These are phyloP conservation scores for Lipomyces japonicus DNA, from an alignment of 805 yeast species.

Conservation along the genomic window DNA sequence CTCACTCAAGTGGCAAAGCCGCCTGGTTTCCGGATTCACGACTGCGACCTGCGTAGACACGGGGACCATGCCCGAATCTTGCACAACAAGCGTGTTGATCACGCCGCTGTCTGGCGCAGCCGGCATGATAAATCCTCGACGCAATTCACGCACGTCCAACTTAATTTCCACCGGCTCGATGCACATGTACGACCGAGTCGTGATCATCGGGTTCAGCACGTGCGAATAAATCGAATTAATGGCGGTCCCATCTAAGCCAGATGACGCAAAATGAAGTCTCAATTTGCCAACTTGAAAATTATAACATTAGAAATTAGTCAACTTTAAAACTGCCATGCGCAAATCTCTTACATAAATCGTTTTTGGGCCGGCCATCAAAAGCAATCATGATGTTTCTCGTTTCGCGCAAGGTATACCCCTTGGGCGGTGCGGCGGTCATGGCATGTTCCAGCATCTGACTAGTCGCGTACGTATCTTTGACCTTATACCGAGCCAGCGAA, in stretches of 20 bases:
- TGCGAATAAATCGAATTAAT: conserved; percentile 77
- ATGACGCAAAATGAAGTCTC: conserved; percentile 57
- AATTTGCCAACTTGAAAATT: conserved; percentile 45
- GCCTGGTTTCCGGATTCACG: conserved; percentile 87
- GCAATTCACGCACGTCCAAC: conserved; percentile 79
- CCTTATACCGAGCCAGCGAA: conserved; percentile 68
- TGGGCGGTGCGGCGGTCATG: conserved; percentile 54
- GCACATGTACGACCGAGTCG: conserved; percentile 81
- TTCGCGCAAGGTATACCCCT: conserved; percentile 56
- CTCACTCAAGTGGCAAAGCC: conserved; percentile 81
- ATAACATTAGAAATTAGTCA: conserved; percentile 22
- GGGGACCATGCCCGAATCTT: conserved; percentile 95
- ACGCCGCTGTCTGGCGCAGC: conserved; percentile 46
- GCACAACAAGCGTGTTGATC: conserved; percentile 59
- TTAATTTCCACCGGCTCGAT: conserved; percentile 84
- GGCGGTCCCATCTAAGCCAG: conserved; percentile 63
- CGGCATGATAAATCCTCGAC: conserved; percentile 82
- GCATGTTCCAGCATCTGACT: conserved; percentile 80
- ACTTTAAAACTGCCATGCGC: not conserved
- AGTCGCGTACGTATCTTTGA: conserved; percentile 81
- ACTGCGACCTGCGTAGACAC: conserved; percentile 90
- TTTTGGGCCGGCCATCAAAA: conserved; percentile 69
- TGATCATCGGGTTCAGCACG: conserved; percentile 72
- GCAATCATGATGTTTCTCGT: conserved; percentile 82
- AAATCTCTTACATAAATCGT: conserved; percentile 40